phyloP scores from a whole-genome alignment of 331 rosid species.

The Quercus lobata region DNA sequence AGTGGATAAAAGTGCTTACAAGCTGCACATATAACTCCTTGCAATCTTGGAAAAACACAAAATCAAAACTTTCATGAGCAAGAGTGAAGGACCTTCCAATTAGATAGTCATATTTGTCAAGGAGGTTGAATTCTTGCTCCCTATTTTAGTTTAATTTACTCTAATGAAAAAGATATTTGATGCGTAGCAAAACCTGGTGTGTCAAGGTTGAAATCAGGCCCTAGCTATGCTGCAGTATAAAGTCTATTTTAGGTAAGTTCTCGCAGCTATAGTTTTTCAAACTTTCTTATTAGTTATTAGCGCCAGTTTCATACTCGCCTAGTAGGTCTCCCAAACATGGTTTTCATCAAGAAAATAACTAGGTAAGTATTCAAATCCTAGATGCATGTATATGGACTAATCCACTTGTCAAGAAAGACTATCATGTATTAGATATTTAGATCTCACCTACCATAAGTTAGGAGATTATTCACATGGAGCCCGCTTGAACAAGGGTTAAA shows the following conservation, averaged over 20 bases:
- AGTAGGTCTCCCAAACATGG: no score
- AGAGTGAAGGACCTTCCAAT: neutral
- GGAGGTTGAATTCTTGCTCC: neutral
- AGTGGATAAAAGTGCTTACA: no score
- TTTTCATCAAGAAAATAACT: no score
- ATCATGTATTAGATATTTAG: neutral
- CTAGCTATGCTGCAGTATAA: slow-evolving; percentile 25
- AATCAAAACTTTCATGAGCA: neutral
- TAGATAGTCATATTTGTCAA: neutral
- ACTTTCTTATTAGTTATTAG: no score
- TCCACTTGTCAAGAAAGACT: no score
- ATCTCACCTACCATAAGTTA: neutral
- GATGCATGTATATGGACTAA: no score
- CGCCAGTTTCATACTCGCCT: no score
- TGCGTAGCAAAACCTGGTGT: slow-evolving; percentile 22
- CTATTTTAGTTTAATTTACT: neutral
- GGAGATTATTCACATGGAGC: neutral
- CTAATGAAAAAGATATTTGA: slow-evolving; percentile 7
- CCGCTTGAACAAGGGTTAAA: neutral
- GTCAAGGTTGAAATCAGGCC: slow-evolving; percentile 31
- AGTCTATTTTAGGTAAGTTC: no score
- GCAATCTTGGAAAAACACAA: neutral
- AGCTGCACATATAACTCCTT: neutral
- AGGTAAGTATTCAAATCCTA: no score
- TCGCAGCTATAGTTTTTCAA: no score